phyloP scores from a whole-genome alignment of 2,329 filamentous ascomycete genomes.

The Amesomyces nigricolor region DNA sequence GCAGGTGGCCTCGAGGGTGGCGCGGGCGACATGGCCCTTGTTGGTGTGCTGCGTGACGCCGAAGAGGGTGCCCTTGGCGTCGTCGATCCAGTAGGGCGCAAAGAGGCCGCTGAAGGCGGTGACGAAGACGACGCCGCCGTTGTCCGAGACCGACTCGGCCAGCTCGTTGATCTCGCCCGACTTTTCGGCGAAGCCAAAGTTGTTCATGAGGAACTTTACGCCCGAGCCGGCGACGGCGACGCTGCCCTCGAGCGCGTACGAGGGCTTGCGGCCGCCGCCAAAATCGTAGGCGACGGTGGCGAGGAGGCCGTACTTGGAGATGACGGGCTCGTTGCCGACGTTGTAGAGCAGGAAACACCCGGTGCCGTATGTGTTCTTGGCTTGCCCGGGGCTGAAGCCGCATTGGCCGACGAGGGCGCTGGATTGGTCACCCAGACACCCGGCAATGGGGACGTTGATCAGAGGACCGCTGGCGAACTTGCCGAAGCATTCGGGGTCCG shows the following conservation, averaged over 20 bases:
- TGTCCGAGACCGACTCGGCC: conserved; percentile 56
- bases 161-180: conserved; percentile 46
- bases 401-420: conserved; percentile 81
- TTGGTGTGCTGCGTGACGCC: conserved; percentile 82
- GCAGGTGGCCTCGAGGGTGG: conserved; percentile 85
- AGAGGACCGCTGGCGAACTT: conserved; percentile 59
- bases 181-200: conserved; percentile 53
- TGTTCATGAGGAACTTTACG: conserved; percentile 67
- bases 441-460: conserved; percentile 67
- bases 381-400: conserved; percentile 73
- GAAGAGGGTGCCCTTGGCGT: conserved; percentile 82
- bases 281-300: conserved; percentile 87
- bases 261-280: conserved; percentile 51
- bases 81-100: conserved; percentile 91
- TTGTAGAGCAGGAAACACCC: conserved; percentile 89
- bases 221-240: conserved; percentile 77
- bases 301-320: conserved; percentile 75
- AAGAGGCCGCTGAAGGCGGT: conserved; percentile 89
- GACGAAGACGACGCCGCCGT: conserved; percentile 79
- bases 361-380: conserved; percentile 89
- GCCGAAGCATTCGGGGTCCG: conserved; percentile 68
- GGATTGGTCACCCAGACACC: conserved; percentile 82
- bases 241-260: conserved; percentile 79
- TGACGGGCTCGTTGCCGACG: conserved; percentile 76
- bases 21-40: conserved; percentile 79